Conservation (phyloP, 805 yeast species). For the Wickerhamomyces canadensis region DNA sequence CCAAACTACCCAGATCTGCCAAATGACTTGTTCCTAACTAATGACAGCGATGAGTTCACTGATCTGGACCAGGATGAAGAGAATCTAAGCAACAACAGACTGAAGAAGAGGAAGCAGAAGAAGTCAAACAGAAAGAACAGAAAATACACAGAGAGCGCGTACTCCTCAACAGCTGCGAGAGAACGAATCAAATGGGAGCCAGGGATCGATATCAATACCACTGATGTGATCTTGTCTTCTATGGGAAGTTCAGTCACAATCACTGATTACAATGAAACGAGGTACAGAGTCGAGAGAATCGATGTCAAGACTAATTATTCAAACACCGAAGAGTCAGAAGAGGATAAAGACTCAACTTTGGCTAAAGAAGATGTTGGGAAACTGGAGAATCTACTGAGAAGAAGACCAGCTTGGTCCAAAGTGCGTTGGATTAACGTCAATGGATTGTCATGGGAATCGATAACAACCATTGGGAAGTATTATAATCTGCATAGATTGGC, state of each 20-base stretch:
- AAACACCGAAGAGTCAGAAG: neutral
- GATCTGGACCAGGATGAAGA: no score
- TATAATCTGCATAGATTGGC: conserved; percentile 49
- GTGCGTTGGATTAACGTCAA: conserved; percentile 55
- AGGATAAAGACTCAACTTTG: neutral
- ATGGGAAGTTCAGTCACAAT: conserved; percentile 50
- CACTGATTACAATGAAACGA: conserved; percentile 41
- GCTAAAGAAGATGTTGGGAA: conserved; percentile 11
- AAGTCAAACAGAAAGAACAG: conserved; percentile 12
- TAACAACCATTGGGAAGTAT: conserved; percentile 37
- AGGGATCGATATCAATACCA: conserved; percentile 47
- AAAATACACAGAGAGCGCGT: conserved; percentile 31
- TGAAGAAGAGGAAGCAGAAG: conserved; percentile 6
- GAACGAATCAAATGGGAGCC: conserved; percentile 53
- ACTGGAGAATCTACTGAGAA: conserved; percentile 27
- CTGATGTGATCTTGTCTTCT: conserved; percentile 44
- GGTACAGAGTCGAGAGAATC: conserved; percentile 39
- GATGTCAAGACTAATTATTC: conserved; percentile 27
- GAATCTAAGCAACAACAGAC: conserved; percentile 1
- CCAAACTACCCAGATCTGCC: conserved; percentile 37
- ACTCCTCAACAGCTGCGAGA: conserved; percentile 30
- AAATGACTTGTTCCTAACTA: conserved; percentile 14
- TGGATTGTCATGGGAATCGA: conserved; percentile 59
- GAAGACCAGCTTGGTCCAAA: conserved; percentile 41
- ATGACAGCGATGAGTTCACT: conserved; percentile 21